Conservation (phyloP, 495 filamentous ascomycete species). For the Lasiosphaeria hispida region DNA sequence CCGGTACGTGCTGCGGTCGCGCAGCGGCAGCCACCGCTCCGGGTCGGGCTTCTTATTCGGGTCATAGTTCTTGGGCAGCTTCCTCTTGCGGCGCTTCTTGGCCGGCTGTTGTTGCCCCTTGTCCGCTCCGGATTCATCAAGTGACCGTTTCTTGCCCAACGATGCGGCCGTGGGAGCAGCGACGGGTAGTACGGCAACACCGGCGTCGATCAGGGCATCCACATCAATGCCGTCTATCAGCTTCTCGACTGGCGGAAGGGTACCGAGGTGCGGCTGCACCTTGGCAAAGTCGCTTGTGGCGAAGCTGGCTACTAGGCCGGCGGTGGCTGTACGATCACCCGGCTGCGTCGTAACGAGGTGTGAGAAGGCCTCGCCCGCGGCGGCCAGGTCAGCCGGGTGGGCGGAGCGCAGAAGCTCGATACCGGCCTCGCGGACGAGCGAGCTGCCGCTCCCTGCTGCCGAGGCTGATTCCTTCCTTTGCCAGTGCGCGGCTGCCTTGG, state of each 20-base stretch:
- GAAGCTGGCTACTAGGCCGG: conserved; percentile 81
- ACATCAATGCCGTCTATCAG: conserved; percentile 68
- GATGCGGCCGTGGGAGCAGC: conserved; percentile 19
- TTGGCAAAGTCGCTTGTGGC: conserved; percentile 63
- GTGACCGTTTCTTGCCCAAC: conserved; percentile 30
- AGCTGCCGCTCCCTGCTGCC: conserved; percentile 38
- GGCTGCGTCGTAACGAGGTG: conserved; percentile 61
- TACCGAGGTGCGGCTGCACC: conserved; percentile 57
- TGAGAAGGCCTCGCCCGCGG: conserved; percentile 73
- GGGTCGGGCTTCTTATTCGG: conserved; percentile 74
- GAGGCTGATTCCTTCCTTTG: conserved; percentile 42
- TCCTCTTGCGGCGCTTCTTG: conserved; percentile 66
- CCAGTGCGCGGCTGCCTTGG: conserved; percentile 85
- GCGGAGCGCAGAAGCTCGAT: conserved; percentile 73
- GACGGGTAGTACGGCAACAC: conserved; percentile 63
- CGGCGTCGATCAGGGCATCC: conserved; percentile 66
- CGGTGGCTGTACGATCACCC: conserved; percentile 62
- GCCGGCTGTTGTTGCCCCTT: conserved; percentile 57
- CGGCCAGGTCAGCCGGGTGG: conserved; percentile 58
- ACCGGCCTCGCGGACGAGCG: conserved; percentile 77
- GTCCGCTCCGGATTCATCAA: conserved; percentile 49
- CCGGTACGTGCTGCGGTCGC: conserved; percentile 81
- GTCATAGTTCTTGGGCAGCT: conserved; percentile 77
- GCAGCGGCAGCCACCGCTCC: conserved; percentile 88
- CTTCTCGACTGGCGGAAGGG: conserved; percentile 62